Base-by-base conservation (phyloP, 2,329 filamentous ascomycete species). In the Cercospora citrullina region DNA sequence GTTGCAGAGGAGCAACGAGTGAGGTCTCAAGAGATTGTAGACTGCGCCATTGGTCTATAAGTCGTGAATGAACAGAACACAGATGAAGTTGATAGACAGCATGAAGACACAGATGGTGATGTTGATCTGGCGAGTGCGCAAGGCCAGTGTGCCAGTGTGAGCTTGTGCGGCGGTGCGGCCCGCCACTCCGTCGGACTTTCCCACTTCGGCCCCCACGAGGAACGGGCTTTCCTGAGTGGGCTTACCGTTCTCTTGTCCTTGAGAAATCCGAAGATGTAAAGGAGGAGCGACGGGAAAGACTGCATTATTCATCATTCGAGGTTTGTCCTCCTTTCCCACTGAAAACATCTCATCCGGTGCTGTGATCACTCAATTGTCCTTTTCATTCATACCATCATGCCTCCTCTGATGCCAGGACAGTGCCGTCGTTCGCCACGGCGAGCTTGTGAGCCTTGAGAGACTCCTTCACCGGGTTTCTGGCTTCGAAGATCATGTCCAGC, bases 401-500 rank as follows among this genome's bases (percentile, higher is more conserved):
- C 42, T 72, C 69, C 16, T 73, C 72, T 6, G 72, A 70, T 48
- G 72, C 72, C n/a, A 73, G 36, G 10, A 73, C 67, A 16, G 71
- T 73, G 2, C 72, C 70, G 64, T 70, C 73, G 21, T 69, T 64
- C 45, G 70, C 71, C 26, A 75, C 64, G 10, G 73, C 74, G 16
- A 77, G 67, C 70, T 75, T 74, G 53, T 72, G 65, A 26, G 69
- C 66, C 18, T 64, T 57, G 10, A 76, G 60, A 28, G 72, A 74
- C 6, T 77, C 74, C 71, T 80, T 80, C 18, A 82, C 80, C 0
- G 81, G 81, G 30, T 79, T 78, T 58, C 71, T 74, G 0, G 77
- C 76, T 51, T 76, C 76, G 69, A 84, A 84, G 63, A 84, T 81
- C 26, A 77, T 76, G 21, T 79, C 78, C 12, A 84, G 74, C 72